phyloP scores from a whole-genome alignment of 805 yeast genomes.

The Peterozyma toletana region DNA sequence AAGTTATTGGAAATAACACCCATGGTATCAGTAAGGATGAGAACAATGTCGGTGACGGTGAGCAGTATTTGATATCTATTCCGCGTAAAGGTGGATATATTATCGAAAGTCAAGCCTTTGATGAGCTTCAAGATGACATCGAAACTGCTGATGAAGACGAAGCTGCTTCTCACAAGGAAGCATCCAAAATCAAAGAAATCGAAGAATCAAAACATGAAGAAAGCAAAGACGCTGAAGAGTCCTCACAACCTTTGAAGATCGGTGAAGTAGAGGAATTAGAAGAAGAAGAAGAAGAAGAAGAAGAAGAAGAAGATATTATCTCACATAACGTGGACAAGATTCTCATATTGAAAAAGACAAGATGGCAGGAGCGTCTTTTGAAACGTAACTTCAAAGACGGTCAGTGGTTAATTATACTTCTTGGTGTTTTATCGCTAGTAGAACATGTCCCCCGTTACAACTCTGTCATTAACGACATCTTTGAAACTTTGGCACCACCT shows the following conservation, averaged over 20 bases:
- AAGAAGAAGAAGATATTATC: slow-evolving; percentile 21
- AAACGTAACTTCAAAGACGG: slow-evolving; percentile 77
- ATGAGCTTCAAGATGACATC: slow-evolving; percentile 14
- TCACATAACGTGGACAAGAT: slow-evolving; percentile 36
- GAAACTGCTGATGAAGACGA: slow-evolving; percentile 20
- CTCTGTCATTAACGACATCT: slow-evolving; percentile 41
- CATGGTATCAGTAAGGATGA: slow-evolving; percentile 13
- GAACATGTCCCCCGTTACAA: slow-evolving; percentile 50
- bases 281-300: slow-evolving; percentile 15
- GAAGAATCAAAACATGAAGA: slow-evolving; percentile 11
- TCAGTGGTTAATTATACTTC: slow-evolving; percentile 71
- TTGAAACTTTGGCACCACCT: slow-evolving; percentile 51
- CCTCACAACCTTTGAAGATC: too few relatives aligned
- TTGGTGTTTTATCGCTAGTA: slow-evolving; percentile 63
- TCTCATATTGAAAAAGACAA: slow-evolving; percentile 48
- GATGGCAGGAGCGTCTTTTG: slow-evolving; percentile 76
- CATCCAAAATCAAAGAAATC: slow-evolving; percentile 2
- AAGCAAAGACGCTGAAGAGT: slow-evolving; percentile 17
- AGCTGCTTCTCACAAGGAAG: slow-evolving; percentile 15
- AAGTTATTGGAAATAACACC: slow-evolving; percentile 18
- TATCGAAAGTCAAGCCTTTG: slow-evolving; percentile 16
- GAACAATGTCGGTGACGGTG: slow-evolving; percentile 9
- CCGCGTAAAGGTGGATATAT: slow-evolving; percentile 11
- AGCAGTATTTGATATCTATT: slow-evolving; percentile 7
- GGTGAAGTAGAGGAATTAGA: slow-evolving; percentile 12